Base-by-base conservation (phyloP, 768 basidiomycete species). In the Suillus alpinus region DNA sequence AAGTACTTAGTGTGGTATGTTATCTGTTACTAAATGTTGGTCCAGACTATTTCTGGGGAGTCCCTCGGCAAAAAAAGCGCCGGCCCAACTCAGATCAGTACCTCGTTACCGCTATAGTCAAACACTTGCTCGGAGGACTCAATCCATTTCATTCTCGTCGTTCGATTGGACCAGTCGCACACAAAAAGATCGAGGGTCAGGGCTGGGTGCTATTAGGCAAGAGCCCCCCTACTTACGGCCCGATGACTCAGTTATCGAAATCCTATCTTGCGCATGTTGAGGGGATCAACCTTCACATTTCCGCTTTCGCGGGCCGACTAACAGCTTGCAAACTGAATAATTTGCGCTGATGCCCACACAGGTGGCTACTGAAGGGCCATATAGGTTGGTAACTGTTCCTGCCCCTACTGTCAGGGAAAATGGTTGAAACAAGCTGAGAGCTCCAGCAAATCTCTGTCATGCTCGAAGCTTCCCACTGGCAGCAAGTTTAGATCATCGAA, bases 221-320 rank as follows among this genome's bases (percentile, higher is more conserved):
- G 34, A 37, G 12, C 10, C 23, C 34, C 46, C 37, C 20, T 13
- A 9, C 32, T 50, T 36, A 49, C 40, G 44, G 49, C 7, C 57
- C 52, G 57, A 51, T 26, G 37, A 61, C 26, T 26, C 26, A 37
- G 58, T 46, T 65, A 71, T 65, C 71, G 59, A 56, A 63, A 62
- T 62, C 65, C 62, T 69, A 72, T 65, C 73, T 51, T 64, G 62
- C 63, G 61, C 32, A 52, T 40, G 58, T 36, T 37, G 23, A 20
- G 18, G 57, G 62, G 72, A 71, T 67, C 16, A 60, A 58, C 8
- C 8, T 36, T 43, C 40, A 9, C 5, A 64, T 67, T 41, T 53
- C 73, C 71, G 71, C 63, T 62, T 47, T 75, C 4, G 32, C 53
- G 36, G 37, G 10, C 37, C 53, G 37, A 55, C 29, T 31, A 50